Evolutionary conservation across 306 rosid genomes (phyloP), one percentile per base, ranked within the genome.

Genomic region (Vigna mungo): DNA sequence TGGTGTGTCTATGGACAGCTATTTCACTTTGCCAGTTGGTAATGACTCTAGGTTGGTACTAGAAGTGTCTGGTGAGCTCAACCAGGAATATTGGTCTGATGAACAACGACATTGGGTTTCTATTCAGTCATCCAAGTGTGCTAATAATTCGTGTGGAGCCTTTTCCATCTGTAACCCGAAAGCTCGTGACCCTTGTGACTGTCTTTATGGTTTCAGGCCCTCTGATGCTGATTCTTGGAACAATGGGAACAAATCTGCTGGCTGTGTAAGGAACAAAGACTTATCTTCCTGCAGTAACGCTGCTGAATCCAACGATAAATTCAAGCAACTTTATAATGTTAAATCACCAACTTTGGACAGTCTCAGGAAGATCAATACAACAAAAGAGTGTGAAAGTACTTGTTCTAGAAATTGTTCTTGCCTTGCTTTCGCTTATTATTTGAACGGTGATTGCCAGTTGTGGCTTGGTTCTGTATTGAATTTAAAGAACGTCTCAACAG

Each of bases 31-130:
- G 68, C 9, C 46, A 4, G 46, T 9, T 6, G 4, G 2, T 25
- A 16, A 25, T 62, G 9, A 60, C 7, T 44, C 58, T 77, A 52
- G 41, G 1, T 0, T 82, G 56, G 75, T 77, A 12, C 69, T 82
- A 10, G 66, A 71, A 77, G 79, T 55, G 10, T 54, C 82, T n/a
- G 82, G 85, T 20, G 82, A 77, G 61, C 79, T 77, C 37, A 55
- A 55, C 15, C 20, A 21, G n/a, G 56, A 53, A 11, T 0, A 1
- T 9, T 77, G 75, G 82, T 82, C 71, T 0, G 21, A 63, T 2
- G n/a, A 77, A 8, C 1, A 1, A 4, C 71, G 3, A 3, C 2
- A 12, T n/a, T 82, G 79, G 79, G n/a, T 71, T 55, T 21, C 74
- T 46, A 0, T 12, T 2, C 30, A 34, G 17, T 77, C 71, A 36